Conservation (phyloP, 2,329 filamentous ascomycete species). For the Ceratocystis colombiana region DNA sequence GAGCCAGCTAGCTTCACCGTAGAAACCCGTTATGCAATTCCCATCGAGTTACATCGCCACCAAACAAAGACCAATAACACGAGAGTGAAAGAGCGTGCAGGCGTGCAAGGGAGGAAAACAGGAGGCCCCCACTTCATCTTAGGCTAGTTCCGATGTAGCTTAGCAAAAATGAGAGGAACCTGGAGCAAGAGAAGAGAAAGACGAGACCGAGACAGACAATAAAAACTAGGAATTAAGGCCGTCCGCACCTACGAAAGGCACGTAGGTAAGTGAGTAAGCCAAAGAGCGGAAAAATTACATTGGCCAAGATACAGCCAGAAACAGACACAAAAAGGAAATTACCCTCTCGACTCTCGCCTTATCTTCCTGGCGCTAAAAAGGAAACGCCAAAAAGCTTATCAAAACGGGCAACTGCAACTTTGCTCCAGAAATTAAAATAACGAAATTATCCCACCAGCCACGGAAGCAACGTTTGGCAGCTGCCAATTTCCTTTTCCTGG, state of each 20-base stretch:
- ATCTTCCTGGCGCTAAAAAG: too few species aligned
- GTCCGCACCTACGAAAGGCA: too few species aligned
- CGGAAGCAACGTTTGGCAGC: not conserved
- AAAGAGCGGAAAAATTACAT: too few species aligned
- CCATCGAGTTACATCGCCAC: not conserved
- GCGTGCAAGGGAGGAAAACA: not conserved
- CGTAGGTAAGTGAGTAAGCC: too few species aligned
- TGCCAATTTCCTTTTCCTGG: not conserved
- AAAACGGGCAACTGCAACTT: too few species aligned
- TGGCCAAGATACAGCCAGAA: too few species aligned
- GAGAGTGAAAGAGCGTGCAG: not conserved
- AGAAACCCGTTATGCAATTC: not conserved
- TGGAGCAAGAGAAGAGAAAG: not conserved
- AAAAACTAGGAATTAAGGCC: too few species aligned
- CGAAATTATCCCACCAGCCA: not conserved
- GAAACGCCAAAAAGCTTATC: too few species aligned
- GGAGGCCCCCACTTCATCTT: not conserved
- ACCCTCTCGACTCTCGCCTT: too few species aligned
- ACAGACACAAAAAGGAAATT: too few species aligned
- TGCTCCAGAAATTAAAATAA: not conserved
- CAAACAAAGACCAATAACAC: not conserved
- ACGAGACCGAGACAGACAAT: too few species aligned
- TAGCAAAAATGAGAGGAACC: not conserved
- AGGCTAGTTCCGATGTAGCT: not conserved
- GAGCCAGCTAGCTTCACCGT: not conserved